Base-by-base conservation (phyloP, 169 alveolate species). In the Theileria equi region DNA sequence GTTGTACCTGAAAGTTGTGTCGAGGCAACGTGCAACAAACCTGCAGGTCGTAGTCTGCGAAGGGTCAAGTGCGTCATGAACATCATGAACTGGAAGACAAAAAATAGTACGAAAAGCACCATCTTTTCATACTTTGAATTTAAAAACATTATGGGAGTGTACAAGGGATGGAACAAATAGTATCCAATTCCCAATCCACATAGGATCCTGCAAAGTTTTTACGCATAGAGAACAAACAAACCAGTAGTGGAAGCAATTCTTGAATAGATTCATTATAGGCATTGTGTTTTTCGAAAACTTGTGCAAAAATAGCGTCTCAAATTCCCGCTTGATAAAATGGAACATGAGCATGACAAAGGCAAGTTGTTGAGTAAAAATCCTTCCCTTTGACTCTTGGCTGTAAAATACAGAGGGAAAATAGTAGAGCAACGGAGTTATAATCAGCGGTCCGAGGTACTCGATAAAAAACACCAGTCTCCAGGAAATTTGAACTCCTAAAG, bases 201-300 rank as follows among this genome's bases (percentile, higher is more conserved):
- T 34, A 95, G 63, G 29, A 88, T 54, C 94, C 94, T 88, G 68
- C 23, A 31, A 32, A 21, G 47, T 32, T 41, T 43, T 29, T 11
- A 38, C 13, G 40, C 28, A 5, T 0, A 10, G 11, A 17, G 43
- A 49, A n/a, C 32, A 54, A 49, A 40, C 67, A 5, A 58, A 87
- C 99, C 99, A 97, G 88, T 96, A 95, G 85, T 97, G 98, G 5
- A 94, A 93, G 62, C 98, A 95, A 84, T 97, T 96, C 62, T 81
- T 94, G 72, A 96, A 94, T 21, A 96, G 92, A 65, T 94, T 90
- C 31, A 64, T 58, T 29, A 95, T 87, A 16, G 99, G 99, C 99
- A 96, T 97, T 6, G 99, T 95, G 50, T 95, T 94, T 80, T 92
- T 95, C 50, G 98, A 92, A 74, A 96, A 97, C 28, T 96, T 88